phyloP scores from a whole-genome alignment of 1,284 basidiomycete genomes.

The Inonotus obliquus region DNA sequence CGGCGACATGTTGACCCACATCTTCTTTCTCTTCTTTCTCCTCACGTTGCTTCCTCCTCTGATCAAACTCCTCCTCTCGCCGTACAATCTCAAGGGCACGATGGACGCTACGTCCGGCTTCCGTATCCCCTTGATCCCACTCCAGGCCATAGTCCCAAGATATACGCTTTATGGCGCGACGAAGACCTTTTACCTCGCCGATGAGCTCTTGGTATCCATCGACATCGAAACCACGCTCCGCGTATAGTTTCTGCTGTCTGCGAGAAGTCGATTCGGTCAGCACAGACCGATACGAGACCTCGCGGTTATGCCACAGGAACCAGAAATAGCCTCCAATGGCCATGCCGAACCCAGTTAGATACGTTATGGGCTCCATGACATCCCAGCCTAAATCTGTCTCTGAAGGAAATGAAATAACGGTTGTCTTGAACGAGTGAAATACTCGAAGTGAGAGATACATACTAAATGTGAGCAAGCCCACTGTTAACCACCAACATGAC shows the following conservation, averaged over 20 bases:
- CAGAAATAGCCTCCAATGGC: conserved; percentile 58
- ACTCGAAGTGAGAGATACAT: conserved; percentile 29
- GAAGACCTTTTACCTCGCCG: conserved; percentile 45
- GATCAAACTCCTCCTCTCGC: conserved; percentile 12
- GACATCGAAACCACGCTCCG: conserved; percentile 55
- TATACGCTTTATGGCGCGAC: conserved; percentile 52
- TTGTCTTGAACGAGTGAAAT: background rate
- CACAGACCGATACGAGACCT: conserved; percentile 65
- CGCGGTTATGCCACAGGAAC: conserved; percentile 62
- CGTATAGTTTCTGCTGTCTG: conserved; percentile 53
- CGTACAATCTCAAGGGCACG: conserved; percentile 16
- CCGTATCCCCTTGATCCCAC: conserved; percentile 18
- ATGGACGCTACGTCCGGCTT: background rate
- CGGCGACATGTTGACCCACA: background rate
- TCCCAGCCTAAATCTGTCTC: conserved; percentile 42
- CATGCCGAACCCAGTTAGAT: conserved; percentile 54
- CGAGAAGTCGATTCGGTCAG: conserved; percentile 38
- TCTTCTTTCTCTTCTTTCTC: conserved; percentile 5
- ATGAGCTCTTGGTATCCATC: conserved; percentile 56
- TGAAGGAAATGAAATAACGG: conserved; percentile 24
- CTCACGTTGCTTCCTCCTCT: background rate
- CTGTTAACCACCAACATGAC: conserved; percentile 57
- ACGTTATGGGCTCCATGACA: conserved; percentile 66
- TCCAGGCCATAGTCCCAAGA: conserved; percentile 53
- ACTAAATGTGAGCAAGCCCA: conserved; percentile 63